Base-by-base conservation (phyloP, 306 rosid species). In the Dryas octopetala region DNA sequence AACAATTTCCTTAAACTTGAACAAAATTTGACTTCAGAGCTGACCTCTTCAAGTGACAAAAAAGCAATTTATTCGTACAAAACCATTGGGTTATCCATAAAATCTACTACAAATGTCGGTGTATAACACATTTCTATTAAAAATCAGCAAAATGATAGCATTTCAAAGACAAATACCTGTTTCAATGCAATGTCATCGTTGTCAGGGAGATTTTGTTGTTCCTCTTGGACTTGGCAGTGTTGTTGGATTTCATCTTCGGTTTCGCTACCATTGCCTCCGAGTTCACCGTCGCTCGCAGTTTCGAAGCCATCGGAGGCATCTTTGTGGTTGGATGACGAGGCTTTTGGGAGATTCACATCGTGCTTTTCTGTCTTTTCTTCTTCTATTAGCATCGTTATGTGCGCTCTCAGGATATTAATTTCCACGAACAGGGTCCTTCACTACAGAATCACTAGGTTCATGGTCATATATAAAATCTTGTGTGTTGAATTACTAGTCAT, bases 251-350 rank as follows among this genome's bases (percentile, higher is more conserved):
- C 79, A 4, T 50, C 6, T n/a, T 53, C 88, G 5, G 43, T 61
- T 10, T 55, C 78, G 62, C 65, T 78, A 1, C 62, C 83, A 48
- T 74, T 78, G 50, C 55, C 74, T 23, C 83, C 84, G 15, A 88
- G 76, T 19, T 88, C 89, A 19, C 85, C 83, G 11, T 88, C 89
- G 74, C 89, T 88, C 51, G 89, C 89, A 19, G 92, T 88, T 78
- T 88, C 89, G 53, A 83, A 88, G 58, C 88, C 90, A 28, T 88
- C 91, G 69, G 80, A 65, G 26, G 78, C 76, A 15, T 80, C 73
- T 41, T 65, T 74, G 50, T 44, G 55, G 44, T 16, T 62, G 32
- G 74, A 73, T 9, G 83, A 28, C 4, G 81, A 49, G 52, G 83
- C 44, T 28, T 74, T 76, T n/a, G 80, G 51, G 46, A 59, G 60